These are phyloP conservation scores for Xylaria multiplex DNA, from an alignment of 2,329 filamentous ascomycete species.

Conservation along the genomic window DNA sequence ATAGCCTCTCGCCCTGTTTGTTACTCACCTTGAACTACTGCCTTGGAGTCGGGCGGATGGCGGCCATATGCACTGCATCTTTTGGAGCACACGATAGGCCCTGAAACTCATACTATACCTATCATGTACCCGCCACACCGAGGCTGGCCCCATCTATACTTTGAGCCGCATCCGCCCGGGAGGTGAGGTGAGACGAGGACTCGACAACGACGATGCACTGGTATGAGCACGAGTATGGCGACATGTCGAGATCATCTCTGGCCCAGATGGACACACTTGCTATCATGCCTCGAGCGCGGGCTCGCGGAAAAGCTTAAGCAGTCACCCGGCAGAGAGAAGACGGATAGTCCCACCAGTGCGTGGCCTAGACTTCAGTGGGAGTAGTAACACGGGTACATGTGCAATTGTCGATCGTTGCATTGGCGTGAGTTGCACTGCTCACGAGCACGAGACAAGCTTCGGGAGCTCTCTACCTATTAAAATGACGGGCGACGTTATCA, in stretches of 20 bases:
- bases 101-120: slow-evolving; percentile 7
- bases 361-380: slow-evolving; percentile 1
- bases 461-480: slow-evolving; percentile 18
- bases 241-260: slow-evolving; percentile 10
- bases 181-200: slow-evolving; percentile 26
- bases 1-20: slow-evolving; percentile 34
- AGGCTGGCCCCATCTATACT: slow-evolving; percentile 28
- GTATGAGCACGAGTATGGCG: slow-evolving; percentile 3
- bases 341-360: slow-evolving; percentile 2
- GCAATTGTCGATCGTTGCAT: slow-evolving; percentile 28
- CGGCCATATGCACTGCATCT: slow-evolving; percentile 18
- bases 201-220: slow-evolving; percentile 3
- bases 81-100: slow-evolving; percentile 18
- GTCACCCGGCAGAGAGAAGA: slow-evolving; percentile 20
- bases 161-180: slow-evolving; percentile 29
- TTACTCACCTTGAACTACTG: slow-evolving; percentile 25
- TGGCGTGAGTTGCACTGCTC: slow-evolving; percentile 23
- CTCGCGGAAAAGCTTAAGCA: slow-evolving; percentile 20
- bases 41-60: slow-evolving; percentile 11
- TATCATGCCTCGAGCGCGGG: slow-evolving; percentile 9
- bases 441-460: slow-evolving; percentile 24
- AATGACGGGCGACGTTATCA: slow-evolving; percentile 4
- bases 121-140: slow-evolving; percentile 21
- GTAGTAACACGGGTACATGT: slow-evolving; percentile 19
- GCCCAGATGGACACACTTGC: slow-evolving; percentile 19